Base-by-base conservation (phyloP, 495 filamentous ascomycete species). In the Xylaria curta region DNA sequence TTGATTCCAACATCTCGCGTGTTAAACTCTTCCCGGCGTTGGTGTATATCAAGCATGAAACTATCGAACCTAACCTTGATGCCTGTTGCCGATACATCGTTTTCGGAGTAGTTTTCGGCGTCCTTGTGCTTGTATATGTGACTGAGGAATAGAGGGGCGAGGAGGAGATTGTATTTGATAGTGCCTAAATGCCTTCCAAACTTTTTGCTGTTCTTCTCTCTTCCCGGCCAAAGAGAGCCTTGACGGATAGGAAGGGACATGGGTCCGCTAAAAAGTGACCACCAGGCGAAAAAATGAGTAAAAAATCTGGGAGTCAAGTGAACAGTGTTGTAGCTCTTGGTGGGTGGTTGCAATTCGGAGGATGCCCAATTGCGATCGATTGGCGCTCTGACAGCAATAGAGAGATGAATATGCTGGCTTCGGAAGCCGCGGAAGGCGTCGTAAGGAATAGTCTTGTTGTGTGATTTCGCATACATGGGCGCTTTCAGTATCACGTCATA, bases 111-210 rank as follows among this genome's bases (percentile, higher is more conserved):
- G 62, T 97, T 94, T 78, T 97, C 95, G 4, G 88, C 90, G 76
- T 98, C 97, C 76, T 97, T 97, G 82, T 99, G 97, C 81, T 97
- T 98, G 84, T 99, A 99, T 49, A 99, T 93, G 71, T 99, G 96
- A 69, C 94, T 95, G 61, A 98, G 89, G 77, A 96, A 99, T 6
- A 99, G 84, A 1, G 96, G 96, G 2, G 97, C 96, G 17, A 99
- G 85, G 8, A 97, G 88, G 51, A 99, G 81, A 73, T 94, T 97
- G 81, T 99, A 98, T 83, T 99, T 98, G 83, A 99, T 93, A 12
- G 97, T 98, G 9, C 94, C 95, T 67, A 99, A 84, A 82, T 99
- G 96, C 60, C 97, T 90, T 38, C 95, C 95, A 80, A 99, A 98
- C 79, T 99, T 99, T 84, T 98, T 99, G 82, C 93, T 97, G 47